Evolutionary conservation across 202 grass and related monocot genomes (phyloP), one percentile per base, ranked within the genome.

Genomic region (Zoysia matrella): DNA sequence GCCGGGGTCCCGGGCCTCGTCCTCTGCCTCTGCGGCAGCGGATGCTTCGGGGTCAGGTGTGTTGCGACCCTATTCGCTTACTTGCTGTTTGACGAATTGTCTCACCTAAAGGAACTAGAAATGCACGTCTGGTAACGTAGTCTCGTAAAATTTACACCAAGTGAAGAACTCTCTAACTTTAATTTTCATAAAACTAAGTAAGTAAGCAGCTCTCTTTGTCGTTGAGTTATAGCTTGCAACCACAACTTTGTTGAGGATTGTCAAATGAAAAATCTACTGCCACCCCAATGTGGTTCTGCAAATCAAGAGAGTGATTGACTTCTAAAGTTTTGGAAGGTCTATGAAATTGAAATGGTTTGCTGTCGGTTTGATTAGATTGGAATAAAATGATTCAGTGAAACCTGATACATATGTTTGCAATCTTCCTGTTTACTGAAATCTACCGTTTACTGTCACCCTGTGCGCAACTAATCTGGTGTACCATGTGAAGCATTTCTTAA

Each of bases 1-100:
- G 82, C 92, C 52, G 93, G 96, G 9, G 87, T 99, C 5, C 96
- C 91, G 11, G 90, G 88, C 40, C 83, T 98, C 70, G 83, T 94
- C 45, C 90, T 98, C 15, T 98, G 90, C 80, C 76, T 98, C 84
- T 93, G 88, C 78, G 88, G 95, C 52, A 72, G 74, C 3, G 89
- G 92, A 4, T 99, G 96, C 85, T 92, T 99, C 45, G 87, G 96
- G 30, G 94, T 99, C 74, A 99, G 91, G 96, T 99, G 82, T 49
- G 65, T 66, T 65, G 40, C 8, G 47, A 50, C 12, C 50, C 53
- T 64, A 6, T 44, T 47, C 10, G 3, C 73, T n/a, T 22, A 11
- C 48, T 1, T 7, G 4, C n/a, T 81, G 44, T 86, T 82, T 69
- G 80, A 52, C 16, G 75, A 75, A 90, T 76, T 80, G 56, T 48